Conservation (phyloP, 352 stramenopile species). For the Phytophthora melonis region DNA sequence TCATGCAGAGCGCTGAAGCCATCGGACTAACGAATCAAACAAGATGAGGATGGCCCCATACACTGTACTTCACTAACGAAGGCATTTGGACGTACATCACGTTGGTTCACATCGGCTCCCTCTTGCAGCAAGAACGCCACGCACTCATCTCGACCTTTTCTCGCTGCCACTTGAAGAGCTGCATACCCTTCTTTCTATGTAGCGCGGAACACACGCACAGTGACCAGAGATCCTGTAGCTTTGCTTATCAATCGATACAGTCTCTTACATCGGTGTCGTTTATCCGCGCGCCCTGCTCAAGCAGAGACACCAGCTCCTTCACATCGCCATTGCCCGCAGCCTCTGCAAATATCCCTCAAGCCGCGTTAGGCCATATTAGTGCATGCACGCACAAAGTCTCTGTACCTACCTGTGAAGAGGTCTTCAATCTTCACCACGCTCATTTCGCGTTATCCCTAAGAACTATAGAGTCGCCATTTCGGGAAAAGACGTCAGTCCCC, state of each 20-base stretch:
- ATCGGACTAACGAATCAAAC: slow-evolving; percentile 51
- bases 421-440: slow-evolving; percentile 67
- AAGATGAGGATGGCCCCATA: not conserved
- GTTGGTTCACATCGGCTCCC: slow-evolving; percentile 67
- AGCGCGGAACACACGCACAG: too few species aligned
- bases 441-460: slow-evolving; percentile 33
- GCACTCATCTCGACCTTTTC: slow-evolving; percentile 61
- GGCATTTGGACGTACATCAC: slow-evolving; percentile 47
- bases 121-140: slow-evolving; percentile 63
- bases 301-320: slow-evolving; percentile 40
- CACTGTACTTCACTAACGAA: not conserved
- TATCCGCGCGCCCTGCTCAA: slow-evolving; percentile 56
- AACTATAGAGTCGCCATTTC: slow-evolving; percentile 21
- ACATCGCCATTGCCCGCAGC: slow-evolving; percentile 54
- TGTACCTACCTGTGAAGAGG: slow-evolving; percentile 69
- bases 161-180: slow-evolving; percentile 64
- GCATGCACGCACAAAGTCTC: not conserved
- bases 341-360: slow-evolving; percentile 32
- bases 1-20: slow-evolving; percentile 78
- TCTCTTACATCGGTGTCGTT: slow-evolving; percentile 65
- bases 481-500: slow-evolving; percentile 33
- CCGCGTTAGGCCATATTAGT: not conserved
- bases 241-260: not conserved
- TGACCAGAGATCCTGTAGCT: not conserved
- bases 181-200: slow-evolving; percentile 70